Percentiles rank a stretch among this genome's conserved stretches.
Evolutionary conservation across 148 eudicot genomes (phyloP).

Genomic region (Fallopia convolvulus): DNA sequence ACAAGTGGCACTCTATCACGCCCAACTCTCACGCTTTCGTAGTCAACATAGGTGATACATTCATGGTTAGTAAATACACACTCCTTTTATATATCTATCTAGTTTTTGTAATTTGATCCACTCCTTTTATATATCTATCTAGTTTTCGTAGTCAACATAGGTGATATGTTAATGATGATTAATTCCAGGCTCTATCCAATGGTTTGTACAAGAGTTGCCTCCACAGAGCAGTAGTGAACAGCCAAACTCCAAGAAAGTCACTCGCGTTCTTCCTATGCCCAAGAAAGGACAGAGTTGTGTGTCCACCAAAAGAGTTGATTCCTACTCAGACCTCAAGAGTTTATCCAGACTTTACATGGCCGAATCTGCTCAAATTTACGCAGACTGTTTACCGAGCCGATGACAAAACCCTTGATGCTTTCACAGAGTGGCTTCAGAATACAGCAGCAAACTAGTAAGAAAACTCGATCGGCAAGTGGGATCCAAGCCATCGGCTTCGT

Average conservation of each 20-base stretch:
- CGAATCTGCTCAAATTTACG: conserved; percentile 48
- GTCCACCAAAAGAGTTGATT: conserved; percentile 51
- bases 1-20: conserved; percentile 43
- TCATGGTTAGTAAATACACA: conserved; percentile 34
- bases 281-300: conserved; percentile 46
- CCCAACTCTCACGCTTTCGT: conserved; percentile 52
- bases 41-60: conserved; percentile 69
- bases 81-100: background rate
- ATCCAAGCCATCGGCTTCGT: too few relatives aligned
- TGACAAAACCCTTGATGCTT: conserved; percentile 41
- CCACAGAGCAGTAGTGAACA: conserved; percentile 75
- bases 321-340: conserved; percentile 25
- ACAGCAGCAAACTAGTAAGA: background rate
- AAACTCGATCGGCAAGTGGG: too few relatives aligned
- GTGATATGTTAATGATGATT: background rate
- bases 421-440: background rate
- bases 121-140: background rate
- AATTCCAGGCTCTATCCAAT: conserved; percentile 52
- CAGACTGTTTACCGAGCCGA: conserved; percentile 65
- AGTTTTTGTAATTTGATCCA: background rate
- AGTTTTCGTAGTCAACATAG: background rate
- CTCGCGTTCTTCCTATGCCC: conserved; percentile 65
- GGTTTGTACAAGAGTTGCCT: conserved; percentile 72
- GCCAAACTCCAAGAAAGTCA: conserved; percentile 47
- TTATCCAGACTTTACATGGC: conserved; percentile 72